Evolutionary conservation across 345 rosid species (phyloP), one percentile per base, ranked within the genome.

Genomic region (Carallia pectinifolia): DNA sequence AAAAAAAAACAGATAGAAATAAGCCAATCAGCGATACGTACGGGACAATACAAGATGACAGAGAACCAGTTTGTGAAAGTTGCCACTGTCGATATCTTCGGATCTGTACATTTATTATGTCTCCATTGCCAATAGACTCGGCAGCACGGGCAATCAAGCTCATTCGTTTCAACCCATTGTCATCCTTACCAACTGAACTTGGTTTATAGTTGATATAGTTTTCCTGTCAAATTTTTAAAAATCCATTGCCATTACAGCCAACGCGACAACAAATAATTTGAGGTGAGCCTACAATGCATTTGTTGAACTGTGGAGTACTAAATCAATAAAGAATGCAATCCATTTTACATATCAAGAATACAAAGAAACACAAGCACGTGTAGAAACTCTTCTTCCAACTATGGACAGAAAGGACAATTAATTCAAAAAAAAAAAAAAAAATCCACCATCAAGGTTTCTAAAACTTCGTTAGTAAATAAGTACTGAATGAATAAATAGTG

Each of bases 21-120:
- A 44, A 53, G 36, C 52, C n/a, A 33, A 58, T 37, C 34, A 56
- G 71, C 27, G 66, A 75, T 73, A 83, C 99, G 68, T 89, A 95
- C 99, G 98, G 99, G 73, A 89, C 81, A 70, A 95, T 89, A 75
- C 85, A 85, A 58, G 99, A 92, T 18, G 98, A 79, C 58, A 95
- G 86, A 61, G 85, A 86, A 81, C 87, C 66, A 66, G 93, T 67
- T 68, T 85, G 97, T 69, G 93, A 90, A 58, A 92, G 98, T 74
- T 95, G 97, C 99, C 99, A 95, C 72, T 88, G 99, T 58, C 89
- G 85, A 82, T 92, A 79, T 89, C 97, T 90, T 68, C 99, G 88
- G 77, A 95, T 90, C 80, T 92, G 98, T 66, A 92, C 97, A 76
- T 90, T 95, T 77, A 89, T 76, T 75, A 92, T 87, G 83, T 95